phyloP scores from a whole-genome alignment of 768 basidiomycete genomes.

The Neoboletus magnificus region DNA sequence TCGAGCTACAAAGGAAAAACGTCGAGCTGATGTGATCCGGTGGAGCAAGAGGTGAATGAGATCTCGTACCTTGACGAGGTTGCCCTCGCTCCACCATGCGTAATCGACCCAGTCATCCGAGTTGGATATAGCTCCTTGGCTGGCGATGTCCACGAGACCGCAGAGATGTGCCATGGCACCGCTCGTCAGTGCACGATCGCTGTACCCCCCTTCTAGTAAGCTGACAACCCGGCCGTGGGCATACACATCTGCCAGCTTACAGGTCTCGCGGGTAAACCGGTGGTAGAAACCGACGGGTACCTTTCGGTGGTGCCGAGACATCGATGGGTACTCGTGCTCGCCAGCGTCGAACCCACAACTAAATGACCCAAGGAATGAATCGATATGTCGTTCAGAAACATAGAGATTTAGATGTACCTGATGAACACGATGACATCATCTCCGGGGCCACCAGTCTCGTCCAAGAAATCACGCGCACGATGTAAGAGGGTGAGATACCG shows the following conservation, averaged over 20 bases:
- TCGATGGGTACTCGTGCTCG: constrained; percentile 84
- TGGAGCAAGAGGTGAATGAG: neutral
- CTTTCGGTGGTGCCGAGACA: constrained; percentile 90
- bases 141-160: constrained; percentile 47
- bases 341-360: constrained; percentile 96
- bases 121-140: neutral
- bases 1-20: constrained; percentile 57
- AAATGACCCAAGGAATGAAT: too few species aligned
- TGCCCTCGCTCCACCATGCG: constrained; percentile 60
- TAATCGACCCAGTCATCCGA: constrained; percentile 32
- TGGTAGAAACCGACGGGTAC: constrained; percentile 86
- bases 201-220: constrained; percentile 94
- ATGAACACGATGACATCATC: constrained; percentile 82
- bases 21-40: too few species aligned
- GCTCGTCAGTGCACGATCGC: constrained; percentile 81
- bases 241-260: constrained; percentile 58
- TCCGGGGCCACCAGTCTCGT: constrained; percentile 59
- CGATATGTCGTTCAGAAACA: neutral
- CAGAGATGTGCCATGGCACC: constrained; percentile 79
- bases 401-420: constrained; percentile 51
- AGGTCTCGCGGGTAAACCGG: constrained; percentile 73
- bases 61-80: constrained; percentile 50
- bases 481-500: constrained; percentile 43
- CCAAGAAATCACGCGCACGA: constrained; percentile 69
- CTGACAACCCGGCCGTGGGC: constrained; percentile 74